These are phyloP conservation scores for Musa acuminata DNA, from an alignment of 176 grass and related monocot species.

Conservation along the genomic window DNA sequence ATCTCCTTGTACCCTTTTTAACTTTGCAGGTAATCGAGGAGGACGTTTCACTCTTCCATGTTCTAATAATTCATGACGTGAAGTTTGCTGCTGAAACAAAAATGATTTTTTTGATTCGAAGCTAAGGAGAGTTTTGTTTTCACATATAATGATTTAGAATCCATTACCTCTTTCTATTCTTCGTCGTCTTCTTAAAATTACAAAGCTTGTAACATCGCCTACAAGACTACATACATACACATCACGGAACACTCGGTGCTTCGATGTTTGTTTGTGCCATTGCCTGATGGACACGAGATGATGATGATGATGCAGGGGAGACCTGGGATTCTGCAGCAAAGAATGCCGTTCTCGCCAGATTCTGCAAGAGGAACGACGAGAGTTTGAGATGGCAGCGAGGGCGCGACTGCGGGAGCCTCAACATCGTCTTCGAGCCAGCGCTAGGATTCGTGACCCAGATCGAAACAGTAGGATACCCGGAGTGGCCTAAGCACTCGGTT, in stretches of 20 bases:
- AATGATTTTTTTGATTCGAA: no score
- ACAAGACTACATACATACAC: background rate
- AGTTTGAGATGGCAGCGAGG: background rate
- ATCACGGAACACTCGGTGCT: no score
- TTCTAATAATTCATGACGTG: background rate
- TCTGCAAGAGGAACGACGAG: background rate
- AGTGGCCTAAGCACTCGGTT: background rate
- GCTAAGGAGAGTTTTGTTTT: background rate
- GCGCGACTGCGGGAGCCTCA: background rate
- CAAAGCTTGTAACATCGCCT: background rate
- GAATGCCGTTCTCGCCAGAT: conserved; percentile 6
- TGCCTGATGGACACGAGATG: background rate
- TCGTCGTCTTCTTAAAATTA: background rate
- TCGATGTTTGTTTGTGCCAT: background rate
- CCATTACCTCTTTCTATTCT: no score
- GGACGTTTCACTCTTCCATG: no score
- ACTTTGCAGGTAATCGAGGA: no score
- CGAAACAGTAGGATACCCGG: background rate
- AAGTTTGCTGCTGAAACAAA: no score
- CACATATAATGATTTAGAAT: background rate
- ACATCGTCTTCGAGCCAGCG: background rate
- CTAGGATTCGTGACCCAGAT: background rate
- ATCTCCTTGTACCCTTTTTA: no score
- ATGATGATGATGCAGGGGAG: background rate
- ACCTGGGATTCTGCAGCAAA: conserved; percentile 8